Conservation (phyloP, 2,329 filamentous ascomycete genomes). For the Trichoderma cornu-damae region DNA sequence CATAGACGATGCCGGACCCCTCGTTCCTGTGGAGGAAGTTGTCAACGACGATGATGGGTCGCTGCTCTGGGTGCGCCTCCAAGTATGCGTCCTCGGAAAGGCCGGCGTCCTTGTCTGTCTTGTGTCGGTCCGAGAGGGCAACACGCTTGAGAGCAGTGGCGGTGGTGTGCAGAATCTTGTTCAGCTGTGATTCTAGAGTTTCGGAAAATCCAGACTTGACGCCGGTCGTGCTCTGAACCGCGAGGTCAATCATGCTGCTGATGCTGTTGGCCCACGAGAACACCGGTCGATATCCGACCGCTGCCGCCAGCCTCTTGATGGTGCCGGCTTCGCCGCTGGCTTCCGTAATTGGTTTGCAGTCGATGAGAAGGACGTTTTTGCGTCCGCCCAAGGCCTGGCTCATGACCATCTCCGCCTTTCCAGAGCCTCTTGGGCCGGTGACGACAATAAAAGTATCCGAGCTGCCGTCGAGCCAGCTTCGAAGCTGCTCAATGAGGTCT, state of each 20-base stretch:
- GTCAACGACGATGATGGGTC: constrained; percentile 82
- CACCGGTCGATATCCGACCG: constrained; percentile 86
- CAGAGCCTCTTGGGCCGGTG: constrained; percentile 85
- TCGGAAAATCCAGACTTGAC: constrained; percentile 94
- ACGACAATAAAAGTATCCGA: constrained; percentile 90
- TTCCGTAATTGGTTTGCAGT: constrained; percentile 91
- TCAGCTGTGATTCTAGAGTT: constrained; percentile 80
- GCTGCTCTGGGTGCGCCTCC: constrained; percentile 77
- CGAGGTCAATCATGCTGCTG: constrained; percentile 85
- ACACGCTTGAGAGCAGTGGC: constrained; percentile 73
- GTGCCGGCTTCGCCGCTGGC: constrained; percentile 81
- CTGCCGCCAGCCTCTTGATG: constrained; percentile 71
- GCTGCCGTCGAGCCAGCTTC: constrained; percentile 81
- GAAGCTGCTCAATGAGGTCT: constrained; percentile 73
- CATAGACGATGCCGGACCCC: constrained; percentile 60
- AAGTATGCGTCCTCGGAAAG: constrained; percentile 81
- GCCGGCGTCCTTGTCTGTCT: constrained; percentile 65
- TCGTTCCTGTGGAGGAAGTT: constrained; percentile 82
- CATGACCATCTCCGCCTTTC: constrained; percentile 81
- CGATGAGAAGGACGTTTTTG: constrained; percentile 74
- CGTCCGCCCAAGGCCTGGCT: constrained; percentile 75
- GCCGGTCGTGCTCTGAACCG: constrained; percentile 87
- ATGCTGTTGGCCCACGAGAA: constrained; percentile 97
- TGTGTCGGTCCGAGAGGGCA: constrained; percentile 63
- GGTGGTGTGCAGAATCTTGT: constrained; percentile 84